Evolutionary conservation across 2,329 filamentous ascomycete genomes (phyloP), one percentile per base, ranked within the genome.

Genomic region (Orbilia javanica): DNA sequence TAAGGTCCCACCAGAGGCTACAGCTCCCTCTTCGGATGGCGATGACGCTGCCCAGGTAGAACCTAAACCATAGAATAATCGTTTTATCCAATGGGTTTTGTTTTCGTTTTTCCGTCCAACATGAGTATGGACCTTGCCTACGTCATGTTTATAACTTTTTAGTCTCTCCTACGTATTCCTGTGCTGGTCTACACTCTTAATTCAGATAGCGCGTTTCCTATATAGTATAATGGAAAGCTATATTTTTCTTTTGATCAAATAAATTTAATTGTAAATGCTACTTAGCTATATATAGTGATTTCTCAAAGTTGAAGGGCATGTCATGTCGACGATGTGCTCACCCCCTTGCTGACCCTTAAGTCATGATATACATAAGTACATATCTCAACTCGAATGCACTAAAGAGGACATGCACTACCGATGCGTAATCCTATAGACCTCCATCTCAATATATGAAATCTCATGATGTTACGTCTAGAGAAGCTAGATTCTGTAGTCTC

Each of bases 31-130:
- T 22, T 72, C 75, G n/a, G 75, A 79, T 34, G 75, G 75, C 36
- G 75, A 79, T 15, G 25, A 72, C 10, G 75, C 75, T 25, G 67
- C 63, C 10, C 50, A 39, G 34, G 75, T 73, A 42, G 69, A 79
- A 57, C 10, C 50, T n/a, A 79, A 79, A 52, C 65, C 75, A 39
- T 72, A 63, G 36, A 34, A 68, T 6, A 29, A 52, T 69, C 70
- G 44, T 48, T n/a, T 44, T 55, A 39, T 15, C 18, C 34, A 8
- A 46, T 29, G 44, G 18, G 13, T 36, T 78, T 66, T 53, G 25
- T 48, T 67, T 53, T 60, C 39, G 20, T 29, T n/a, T 36, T 60
- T 55, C 29, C 25, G 34, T 44, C 42, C n/a, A 34, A 71, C 46
- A 60, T 55, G 44, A 64, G 53, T 72, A 63, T 25, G 53, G 63